Percentiles rank a stretch among this genome's conserved stretches.
Conservation (phyloP, 495 filamentous ascomycete species). For the Gamarada debralockiae region DNA sequence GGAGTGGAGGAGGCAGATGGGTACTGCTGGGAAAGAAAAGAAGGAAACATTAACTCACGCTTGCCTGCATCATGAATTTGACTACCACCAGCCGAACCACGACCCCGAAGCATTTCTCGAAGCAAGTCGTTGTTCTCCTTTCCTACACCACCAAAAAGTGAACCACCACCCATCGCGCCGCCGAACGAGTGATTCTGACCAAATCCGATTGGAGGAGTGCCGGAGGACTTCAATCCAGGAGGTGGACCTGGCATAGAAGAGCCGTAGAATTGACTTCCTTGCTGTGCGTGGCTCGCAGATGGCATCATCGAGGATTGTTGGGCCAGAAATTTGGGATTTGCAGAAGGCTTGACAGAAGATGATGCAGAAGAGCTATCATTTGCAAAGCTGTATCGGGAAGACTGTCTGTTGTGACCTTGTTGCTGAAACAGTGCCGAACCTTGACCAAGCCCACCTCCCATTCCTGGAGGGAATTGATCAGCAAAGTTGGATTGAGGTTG, state of each 20-base stretch:
- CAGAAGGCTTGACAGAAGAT: slow-evolving; percentile 67
- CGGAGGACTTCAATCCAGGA: slow-evolving; percentile 90
- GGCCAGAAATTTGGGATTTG: slow-evolving; percentile 79
- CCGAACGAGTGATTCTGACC: slow-evolving; percentile 76
- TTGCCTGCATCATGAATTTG: slow-evolving; percentile 78
- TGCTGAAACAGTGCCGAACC: slow-evolving; percentile 57
- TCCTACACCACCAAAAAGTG: slow-evolving; percentile 60
- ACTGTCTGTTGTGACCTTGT: slow-evolving; percentile 79
- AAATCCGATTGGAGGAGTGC: slow-evolving; percentile 83
- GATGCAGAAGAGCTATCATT: slow-evolving; percentile 66
- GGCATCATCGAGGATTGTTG: slow-evolving; percentile 93
- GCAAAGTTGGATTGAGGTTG: slow-evolving; percentile 55
- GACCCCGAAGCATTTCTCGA: slow-evolving; percentile 67
- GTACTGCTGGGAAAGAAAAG: slow-evolving; percentile 70
- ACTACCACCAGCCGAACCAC: slow-evolving; percentile 51
- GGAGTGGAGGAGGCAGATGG: slow-evolving; percentile 76
- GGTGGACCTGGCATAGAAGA: slow-evolving; percentile 82
- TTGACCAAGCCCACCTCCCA: slow-evolving; percentile 29
- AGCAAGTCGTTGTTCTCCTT: slow-evolving; percentile 78
- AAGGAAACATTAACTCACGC: slow-evolving; percentile 90
- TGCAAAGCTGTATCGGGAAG: slow-evolving; percentile 84
- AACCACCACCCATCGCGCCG: slow-evolving; percentile 36
- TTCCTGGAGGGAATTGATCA: slow-evolving; percentile 51
- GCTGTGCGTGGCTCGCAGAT: slow-evolving; percentile 32
- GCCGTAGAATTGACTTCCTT: slow-evolving; percentile 58